Percentiles rank a stretch among this genome's conserved stretches.
Evolutionary conservation across 1,284 basidiomycete genomes (phyloP).

Genomic region (Cutaneotrichosporon curvatum): DNA sequence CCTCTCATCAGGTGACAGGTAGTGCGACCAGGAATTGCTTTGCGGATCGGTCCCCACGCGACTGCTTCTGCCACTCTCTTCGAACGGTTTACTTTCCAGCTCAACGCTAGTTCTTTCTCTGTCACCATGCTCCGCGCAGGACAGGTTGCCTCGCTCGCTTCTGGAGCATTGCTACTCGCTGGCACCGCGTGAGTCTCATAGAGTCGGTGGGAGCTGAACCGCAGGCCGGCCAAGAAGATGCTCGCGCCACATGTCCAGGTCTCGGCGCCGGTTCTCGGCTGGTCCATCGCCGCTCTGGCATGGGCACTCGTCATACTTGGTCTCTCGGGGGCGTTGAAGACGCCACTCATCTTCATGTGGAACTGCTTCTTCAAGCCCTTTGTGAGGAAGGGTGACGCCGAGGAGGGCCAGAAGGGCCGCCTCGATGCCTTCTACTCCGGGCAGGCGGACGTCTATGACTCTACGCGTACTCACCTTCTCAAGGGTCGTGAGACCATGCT

Average conservation of each 20-base stretch:
- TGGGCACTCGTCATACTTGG: slow-evolving; percentile 20
- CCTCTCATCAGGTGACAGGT: no score
- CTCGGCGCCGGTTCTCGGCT: slow-evolving; percentile 18
- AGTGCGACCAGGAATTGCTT: no score
- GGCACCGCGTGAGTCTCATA: slow-evolving; percentile 5
- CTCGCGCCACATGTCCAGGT: slow-evolving; percentile 19
- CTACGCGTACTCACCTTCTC: slow-evolving; percentile 56
- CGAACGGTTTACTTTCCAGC: no score
- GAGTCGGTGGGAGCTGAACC: background rate
- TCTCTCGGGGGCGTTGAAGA: slow-evolving; percentile 17
- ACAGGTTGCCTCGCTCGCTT: slow-evolving; percentile 6
- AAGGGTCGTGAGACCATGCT: slow-evolving; percentile 67
- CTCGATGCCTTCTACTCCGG: slow-evolving; percentile 57
- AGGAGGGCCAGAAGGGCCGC: slow-evolving; percentile 38
- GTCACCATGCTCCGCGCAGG: slow-evolving; percentile 1
- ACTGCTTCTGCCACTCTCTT: no score
- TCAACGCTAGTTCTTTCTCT: background rate
- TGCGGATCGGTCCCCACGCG: no score
- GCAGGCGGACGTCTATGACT: slow-evolving; percentile 65
- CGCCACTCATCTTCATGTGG: slow-evolving; percentile 41
- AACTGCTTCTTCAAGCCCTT: slow-evolving; percentile 49
- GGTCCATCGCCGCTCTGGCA: slow-evolving; percentile 20
- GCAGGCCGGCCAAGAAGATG: slow-evolving; percentile 28
- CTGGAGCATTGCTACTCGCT: slow-evolving; percentile 6
- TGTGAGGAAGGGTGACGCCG: slow-evolving; percentile 25